Evolutionary conservation across 2,329 filamentous ascomycete species (phyloP), one percentile per base, ranked within the genome.

Genomic region (Fusarium citri): DNA sequence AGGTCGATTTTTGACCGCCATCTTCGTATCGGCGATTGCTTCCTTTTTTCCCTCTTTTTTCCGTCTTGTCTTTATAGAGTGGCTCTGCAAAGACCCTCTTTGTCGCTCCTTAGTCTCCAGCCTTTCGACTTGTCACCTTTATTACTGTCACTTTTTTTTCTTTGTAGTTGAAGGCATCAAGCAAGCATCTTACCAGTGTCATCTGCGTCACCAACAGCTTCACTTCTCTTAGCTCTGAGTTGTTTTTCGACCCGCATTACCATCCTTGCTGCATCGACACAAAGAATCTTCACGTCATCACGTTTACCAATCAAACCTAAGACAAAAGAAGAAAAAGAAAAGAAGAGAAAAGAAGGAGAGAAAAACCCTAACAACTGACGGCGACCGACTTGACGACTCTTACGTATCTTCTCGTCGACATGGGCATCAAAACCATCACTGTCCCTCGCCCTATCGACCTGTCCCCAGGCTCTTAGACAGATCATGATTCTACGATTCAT

Each of bases 391-490:
- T 62, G 47, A 57, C 71, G 56, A 69, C 59, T 49, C 59, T 51
- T 18, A 64, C 72, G 47, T 61, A 61, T 72, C 62, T 73, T 46
- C 73, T 74, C 50, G 74, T 74, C 74, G 74, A 74, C 53, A 76
- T 76, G 74, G 63, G 74, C 68, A 76, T 76, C 66, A 72, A 72
- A 69, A 62, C 57, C 71, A 20, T 61, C 64, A 54, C 61, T 68
- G 63, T 64, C 57, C 59, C 66, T 63, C 66, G 55, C 64, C 65
- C 69, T 56, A 54, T 74, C 60, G 69, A 64, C 58, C 59, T 76
- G 71, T 74, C 72, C 48, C 62, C 71, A 73, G 74, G 73, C 49
- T 76, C 74, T 66, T 76, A 74, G 67, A 71, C 69, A 64, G 68
- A 76, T 66, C 64, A 76, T 74, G 74, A 72, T 68, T 73, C 64